phyloP scores from a whole-genome alignment of 441 rosid species.

The Biscutella auriculata region DNA sequence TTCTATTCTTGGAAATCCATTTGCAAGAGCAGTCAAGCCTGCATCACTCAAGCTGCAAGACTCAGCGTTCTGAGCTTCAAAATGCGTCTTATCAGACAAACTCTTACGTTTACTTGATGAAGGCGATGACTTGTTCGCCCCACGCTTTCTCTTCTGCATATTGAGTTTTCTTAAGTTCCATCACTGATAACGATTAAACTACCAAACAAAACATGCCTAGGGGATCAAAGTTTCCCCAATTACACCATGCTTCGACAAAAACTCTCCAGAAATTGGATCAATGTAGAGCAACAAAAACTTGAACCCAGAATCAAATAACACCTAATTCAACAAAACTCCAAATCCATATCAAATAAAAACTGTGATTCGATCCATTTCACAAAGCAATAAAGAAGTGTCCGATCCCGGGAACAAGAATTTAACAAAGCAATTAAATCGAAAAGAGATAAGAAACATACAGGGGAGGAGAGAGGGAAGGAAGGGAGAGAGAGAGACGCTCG shows the following conservation, averaged over 20 bases:
- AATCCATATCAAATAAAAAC: not conserved
- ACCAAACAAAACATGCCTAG: not conserved
- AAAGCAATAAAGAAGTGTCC: not conserved
- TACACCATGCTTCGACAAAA: not conserved
- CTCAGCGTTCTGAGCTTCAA: slow-evolving; percentile 28
- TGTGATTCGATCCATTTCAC: not conserved
- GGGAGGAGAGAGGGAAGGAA: slow-evolving; percentile 26
- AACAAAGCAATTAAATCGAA: not conserved
- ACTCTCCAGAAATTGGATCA: not conserved
- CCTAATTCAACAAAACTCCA: not conserved
- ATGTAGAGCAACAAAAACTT: not conserved
- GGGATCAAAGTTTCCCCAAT: not conserved
- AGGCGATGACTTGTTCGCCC: slow-evolving; percentile 14
- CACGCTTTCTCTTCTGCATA: slow-evolving; percentile 47
- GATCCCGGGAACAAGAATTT: not conserved
- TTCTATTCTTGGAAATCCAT: slow-evolving; percentile 57
- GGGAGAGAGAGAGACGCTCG: slow-evolving; percentile 50
- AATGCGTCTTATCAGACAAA: slow-evolving; percentile 20
- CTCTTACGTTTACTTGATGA: slow-evolving; percentile 24
- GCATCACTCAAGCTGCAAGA: slow-evolving; percentile 51
- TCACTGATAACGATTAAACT: not conserved
- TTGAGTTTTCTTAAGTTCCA: not conserved
- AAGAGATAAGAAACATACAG: slow-evolving; percentile 20
- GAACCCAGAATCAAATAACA: not conserved
- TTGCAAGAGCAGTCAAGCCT: slow-evolving; percentile 51